Percentiles rank a stretch among this genome's conserved stretches.
Conservation (phyloP, 352 stramenopile species). For the Phytopythium litorale region DNA sequence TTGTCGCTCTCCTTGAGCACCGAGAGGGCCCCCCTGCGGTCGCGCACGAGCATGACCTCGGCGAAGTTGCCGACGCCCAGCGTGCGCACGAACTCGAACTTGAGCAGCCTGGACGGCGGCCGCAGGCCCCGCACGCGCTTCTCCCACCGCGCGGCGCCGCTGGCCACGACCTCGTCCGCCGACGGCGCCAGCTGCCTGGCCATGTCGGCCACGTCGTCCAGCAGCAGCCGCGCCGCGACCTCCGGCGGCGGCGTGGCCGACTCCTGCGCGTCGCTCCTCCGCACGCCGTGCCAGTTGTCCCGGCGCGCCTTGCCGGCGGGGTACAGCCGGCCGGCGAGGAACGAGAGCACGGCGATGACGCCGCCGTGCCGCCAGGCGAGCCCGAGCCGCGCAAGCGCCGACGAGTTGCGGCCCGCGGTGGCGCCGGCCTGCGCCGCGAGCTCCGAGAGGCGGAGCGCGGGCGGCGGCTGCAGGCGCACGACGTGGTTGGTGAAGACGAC, state of each 20-base stretch:
- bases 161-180: slow-evolving; percentile 23
- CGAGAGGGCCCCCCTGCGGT: slow-evolving; percentile 28
- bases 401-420: neutral
- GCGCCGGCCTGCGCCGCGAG: slow-evolving; percentile 12
- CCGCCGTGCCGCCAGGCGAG: slow-evolving; percentile 36
- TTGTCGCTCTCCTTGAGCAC: slow-evolving; percentile 85
- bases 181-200: slow-evolving; percentile 16
- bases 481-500: slow-evolving; percentile 59
- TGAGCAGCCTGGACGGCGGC: slow-evolving; percentile 54
- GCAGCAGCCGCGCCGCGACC: slow-evolving; percentile 18
- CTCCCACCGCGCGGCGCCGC: slow-evolving; percentile 40
- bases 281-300: slow-evolving; percentile 1
- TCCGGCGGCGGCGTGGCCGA: slow-evolving; percentile 11
- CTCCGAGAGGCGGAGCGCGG: slow-evolving; percentile 27
- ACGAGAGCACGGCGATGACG: slow-evolving; percentile 37
- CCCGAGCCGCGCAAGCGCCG: slow-evolving; percentile 10
- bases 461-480: slow-evolving; percentile 35
- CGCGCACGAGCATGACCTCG: slow-evolving; percentile 71
- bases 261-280: slow-evolving; percentile 11
- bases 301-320: slow-evolving; percentile 5
- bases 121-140: slow-evolving; percentile 47
- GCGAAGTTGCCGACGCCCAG: slow-evolving; percentile 72
- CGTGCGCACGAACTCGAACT: slow-evolving; percentile 58
- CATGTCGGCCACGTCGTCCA: slow-evolving; percentile 18
- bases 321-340: slow-evolving; percentile 30